Base-by-base conservation (phyloP, 1,284 basidiomycete genomes). In the Ustilago esculenta region DNA sequence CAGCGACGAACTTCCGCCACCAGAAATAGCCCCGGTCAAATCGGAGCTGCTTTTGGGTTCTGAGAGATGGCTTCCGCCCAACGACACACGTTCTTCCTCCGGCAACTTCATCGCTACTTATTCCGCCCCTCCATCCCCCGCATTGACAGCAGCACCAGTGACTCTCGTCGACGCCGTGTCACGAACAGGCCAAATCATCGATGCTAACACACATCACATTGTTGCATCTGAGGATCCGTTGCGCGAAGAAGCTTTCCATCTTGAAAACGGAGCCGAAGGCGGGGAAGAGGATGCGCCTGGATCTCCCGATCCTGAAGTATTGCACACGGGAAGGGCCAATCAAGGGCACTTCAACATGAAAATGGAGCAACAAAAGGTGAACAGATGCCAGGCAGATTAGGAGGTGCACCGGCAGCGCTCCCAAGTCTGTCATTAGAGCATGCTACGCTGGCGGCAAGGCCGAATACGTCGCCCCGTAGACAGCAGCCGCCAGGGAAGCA, bases 121-220 rank as follows among this genome's bases (percentile, higher is more conserved):
- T 3, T 53, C 48, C 17, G 21, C 8, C 5, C 36, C 40, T 1
- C 21, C n/a, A 24, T 64, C 54, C 4, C 53, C 60, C 10, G 14
- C 17, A 2, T n/a, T 57, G 18, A 40, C 39, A 15, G 21, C 43
- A 1, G 18, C 20, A 5, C 34, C 63, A 3, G 47, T 66, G 0
- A 56, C 64, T 0, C 48, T 60, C 2, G 56, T 67, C 34, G 56
- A 67, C 52, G 56, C 57, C 27, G 39, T 56, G 48, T 56, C 63
- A n/a, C 17, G 50, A 8, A 18, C n/a, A 2, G 37, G 40, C 11
- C 56, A 35, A n/a, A 34, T 60, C 4, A n/a, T 48, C 7, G 63
- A 59, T 15, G 30, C n/a, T 18, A 59, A 66, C 33, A 40, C 54
- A 5, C 5, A 10, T 12, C 17, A 29, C 32, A 8, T 35, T 5